phyloP scores from a whole-genome alignment of 164 flowering plant genomes.

The Vitis labrusca region DNA sequence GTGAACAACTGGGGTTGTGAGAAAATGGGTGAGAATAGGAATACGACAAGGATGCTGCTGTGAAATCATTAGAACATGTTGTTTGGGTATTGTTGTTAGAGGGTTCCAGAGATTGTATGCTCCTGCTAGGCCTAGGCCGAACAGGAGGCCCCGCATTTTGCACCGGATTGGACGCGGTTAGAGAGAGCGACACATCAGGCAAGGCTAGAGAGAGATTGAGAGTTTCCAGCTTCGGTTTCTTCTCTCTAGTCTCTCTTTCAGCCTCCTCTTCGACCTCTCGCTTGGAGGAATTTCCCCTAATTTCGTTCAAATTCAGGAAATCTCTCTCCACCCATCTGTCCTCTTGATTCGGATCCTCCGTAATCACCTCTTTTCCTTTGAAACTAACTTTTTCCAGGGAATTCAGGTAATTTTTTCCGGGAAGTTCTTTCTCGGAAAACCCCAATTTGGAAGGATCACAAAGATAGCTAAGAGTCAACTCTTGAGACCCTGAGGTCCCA shows the following conservation, averaged over 20 bases:
- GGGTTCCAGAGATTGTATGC: conserved; percentile 62
- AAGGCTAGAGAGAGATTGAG: conserved; percentile 77
- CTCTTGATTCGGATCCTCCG: conserved; percentile 38
- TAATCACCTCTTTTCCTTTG: conserved; percentile 68
- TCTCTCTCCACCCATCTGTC: conserved; percentile 84
- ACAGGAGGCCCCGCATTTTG: conserved; percentile 36
- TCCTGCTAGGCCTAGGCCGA: conserved; percentile 35
- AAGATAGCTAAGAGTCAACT: conserved; percentile 80
- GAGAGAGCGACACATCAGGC: conserved; percentile 76
- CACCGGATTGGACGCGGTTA: conserved; percentile 51
- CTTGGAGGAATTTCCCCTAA: conserved; percentile 41
- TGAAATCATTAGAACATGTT: conserved; percentile 77
- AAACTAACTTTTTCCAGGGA: conserved; percentile 34
- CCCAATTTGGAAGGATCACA: conserved; percentile 68
- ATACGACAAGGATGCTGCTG: conserved; percentile 71
- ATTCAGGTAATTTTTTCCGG: conserved; percentile 34
- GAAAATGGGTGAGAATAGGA: conserved; percentile 78
- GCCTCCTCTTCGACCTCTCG: conserved; percentile 38
- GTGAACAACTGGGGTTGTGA: conserved; percentile 95
- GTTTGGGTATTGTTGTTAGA: conserved; percentile 62
- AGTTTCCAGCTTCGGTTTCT: conserved; percentile 75
- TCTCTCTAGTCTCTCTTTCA: conserved; percentile 42
- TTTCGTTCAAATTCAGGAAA: conserved; percentile 69
- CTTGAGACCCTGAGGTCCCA: conserved; percentile 52
- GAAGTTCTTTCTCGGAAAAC: conserved; percentile 38